Conservation (phyloP, 805 yeast genomes). For the Candida coquimbonensis region DNA sequence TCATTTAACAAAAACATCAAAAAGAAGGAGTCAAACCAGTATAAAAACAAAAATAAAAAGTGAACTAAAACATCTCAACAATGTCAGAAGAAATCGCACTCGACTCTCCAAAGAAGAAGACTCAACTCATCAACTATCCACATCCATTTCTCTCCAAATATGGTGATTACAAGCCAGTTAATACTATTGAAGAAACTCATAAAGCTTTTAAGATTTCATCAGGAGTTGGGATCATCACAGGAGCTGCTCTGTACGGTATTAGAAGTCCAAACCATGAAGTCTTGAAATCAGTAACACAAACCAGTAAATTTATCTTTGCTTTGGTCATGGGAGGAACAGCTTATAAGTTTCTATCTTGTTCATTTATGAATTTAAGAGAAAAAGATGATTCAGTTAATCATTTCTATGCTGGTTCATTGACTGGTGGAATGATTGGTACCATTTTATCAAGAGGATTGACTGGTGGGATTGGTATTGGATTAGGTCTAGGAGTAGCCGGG, state of each 20-base stretch:
- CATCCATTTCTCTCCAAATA: conserved; percentile 23
- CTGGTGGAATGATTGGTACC: conserved; percentile 38
- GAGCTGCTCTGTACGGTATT: conserved; percentile 37
- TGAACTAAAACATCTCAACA: neutral
- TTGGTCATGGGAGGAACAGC: conserved; percentile 47
- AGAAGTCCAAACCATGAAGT: conserved; percentile 35
- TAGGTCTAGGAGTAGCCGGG: conserved; percentile 36
- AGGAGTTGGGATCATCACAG: conserved; percentile 43
- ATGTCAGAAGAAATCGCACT: conserved; percentile 4
- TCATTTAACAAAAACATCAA: no score
- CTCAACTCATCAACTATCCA: conserved; percentile 16
- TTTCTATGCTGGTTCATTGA: conserved; percentile 39
- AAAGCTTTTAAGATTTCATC: conserved; percentile 38
- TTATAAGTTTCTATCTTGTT: conserved; percentile 33
- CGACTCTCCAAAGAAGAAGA: neutral
- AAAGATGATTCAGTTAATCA: conserved; percentile 57
- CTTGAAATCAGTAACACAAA: conserved; percentile 25
- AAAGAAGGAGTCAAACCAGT: no score
- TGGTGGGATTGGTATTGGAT: conserved; percentile 39
- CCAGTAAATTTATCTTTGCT: conserved; percentile 28
- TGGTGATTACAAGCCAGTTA: conserved; percentile 47
- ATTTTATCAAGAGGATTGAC: conserved; percentile 27
- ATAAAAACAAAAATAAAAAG: no score
- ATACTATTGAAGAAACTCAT: conserved; percentile 44
- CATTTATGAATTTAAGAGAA: conserved; percentile 53